Conservation (phyloP, 129 eudicot genomes). For the Flaveria robusta region DNA sequence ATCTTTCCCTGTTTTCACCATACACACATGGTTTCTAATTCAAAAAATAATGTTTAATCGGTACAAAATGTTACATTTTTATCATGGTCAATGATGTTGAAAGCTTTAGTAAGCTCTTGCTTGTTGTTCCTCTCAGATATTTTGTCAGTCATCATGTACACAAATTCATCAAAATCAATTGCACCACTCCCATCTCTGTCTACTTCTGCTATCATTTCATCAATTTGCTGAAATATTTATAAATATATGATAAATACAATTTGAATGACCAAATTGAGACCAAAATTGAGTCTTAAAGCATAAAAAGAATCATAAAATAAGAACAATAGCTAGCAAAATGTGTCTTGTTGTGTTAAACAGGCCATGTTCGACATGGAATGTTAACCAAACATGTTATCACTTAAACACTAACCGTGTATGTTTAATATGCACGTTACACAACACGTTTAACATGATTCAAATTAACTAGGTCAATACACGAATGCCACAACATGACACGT, state of each 20-base stretch:
- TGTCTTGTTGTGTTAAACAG: background rate
- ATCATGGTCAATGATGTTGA: conserved; percentile 65
- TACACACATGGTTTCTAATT: background rate
- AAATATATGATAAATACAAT: background rate
- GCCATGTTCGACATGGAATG: background rate
- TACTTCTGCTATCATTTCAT: conserved; percentile 71
- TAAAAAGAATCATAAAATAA: background rate
- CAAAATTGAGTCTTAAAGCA: background rate
- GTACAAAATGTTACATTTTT: conserved; percentile 68
- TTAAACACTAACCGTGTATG: too few species aligned
- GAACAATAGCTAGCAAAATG: background rate
- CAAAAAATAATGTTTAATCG: background rate
- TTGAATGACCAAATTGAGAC: background rate
- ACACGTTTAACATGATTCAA: too few species aligned
- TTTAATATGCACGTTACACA: too few species aligned
- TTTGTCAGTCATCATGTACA: conserved; percentile 85
- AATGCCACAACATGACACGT: too few species aligned
- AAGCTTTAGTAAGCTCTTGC: conserved; percentile 74
- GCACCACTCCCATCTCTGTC: conserved; percentile 88
- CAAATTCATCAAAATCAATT: conserved; percentile 82
- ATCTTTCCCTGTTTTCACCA: conserved; percentile 60
- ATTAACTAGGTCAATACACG: too few species aligned
- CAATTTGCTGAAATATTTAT: conserved; percentile 51
- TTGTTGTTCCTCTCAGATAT: conserved; percentile 68
- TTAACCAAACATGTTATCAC: too few species aligned